A percentile compares a stretch with the other conserved stretches of the same genome.
These are phyloP conservation scores for Cucurbita argyrosperma DNA, from an alignment of 306 rosid genomes.

Conservation along the genomic window DNA sequence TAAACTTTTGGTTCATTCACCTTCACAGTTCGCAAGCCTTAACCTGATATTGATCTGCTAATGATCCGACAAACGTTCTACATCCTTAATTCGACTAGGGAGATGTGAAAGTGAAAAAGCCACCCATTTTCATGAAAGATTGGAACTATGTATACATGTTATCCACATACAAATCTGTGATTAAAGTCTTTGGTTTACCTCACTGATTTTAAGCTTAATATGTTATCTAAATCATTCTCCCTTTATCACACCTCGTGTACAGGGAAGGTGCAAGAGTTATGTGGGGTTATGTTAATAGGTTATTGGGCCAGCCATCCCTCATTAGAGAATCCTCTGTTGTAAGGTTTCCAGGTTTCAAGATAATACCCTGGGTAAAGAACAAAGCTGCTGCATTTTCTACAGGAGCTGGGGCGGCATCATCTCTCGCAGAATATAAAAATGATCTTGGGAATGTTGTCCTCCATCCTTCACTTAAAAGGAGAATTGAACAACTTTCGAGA, in stretches of 20 bases:
- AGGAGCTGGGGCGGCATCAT: constrained; percentile 21
- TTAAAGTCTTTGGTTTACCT: neutral
- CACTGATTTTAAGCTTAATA: neutral
- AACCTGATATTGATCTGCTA: neutral
- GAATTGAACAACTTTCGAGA: constrained; percentile 84
- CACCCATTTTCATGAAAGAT: neutral
- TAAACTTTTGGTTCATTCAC: neutral
- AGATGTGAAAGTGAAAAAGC: neutral
- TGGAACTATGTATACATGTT: neutral
- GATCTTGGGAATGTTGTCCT: constrained; percentile 64
- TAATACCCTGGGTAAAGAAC: constrained; percentile 51
- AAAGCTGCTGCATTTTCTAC: constrained; percentile 37
- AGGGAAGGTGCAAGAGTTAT: constrained; percentile 95
- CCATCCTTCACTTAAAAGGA: constrained; percentile 73
- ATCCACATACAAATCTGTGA: neutral
- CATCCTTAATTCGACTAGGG: neutral
- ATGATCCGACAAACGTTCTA: neutral
- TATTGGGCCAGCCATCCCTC: constrained; percentile 95
- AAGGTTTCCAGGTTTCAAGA: constrained; percentile 67
- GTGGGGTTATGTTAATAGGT: constrained; percentile 93
- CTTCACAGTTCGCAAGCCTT: neutral
- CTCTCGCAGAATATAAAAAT: constrained; percentile 30
- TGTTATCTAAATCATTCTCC: constrained; percentile 3
- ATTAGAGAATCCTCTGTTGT: constrained; percentile 91
- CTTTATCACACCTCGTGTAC: neutral